Evolutionary conservation across 2,329 filamentous ascomycete species (phyloP), one percentile per base, ranked within the genome.

Genomic region (Exophiala viscosa): DNA sequence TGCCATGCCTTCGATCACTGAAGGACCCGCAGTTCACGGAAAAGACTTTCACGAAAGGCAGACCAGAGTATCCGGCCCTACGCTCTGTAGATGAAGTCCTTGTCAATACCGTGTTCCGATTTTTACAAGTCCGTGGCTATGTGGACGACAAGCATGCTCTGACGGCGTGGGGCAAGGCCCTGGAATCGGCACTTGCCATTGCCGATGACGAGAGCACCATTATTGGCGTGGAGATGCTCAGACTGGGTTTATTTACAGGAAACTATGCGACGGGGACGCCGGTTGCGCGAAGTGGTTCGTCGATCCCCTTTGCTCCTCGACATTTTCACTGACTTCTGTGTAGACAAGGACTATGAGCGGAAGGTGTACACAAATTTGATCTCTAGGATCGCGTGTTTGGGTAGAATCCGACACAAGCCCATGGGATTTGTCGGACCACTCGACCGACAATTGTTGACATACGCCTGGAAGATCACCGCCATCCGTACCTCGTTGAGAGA

Each of bases 381-480:
- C 63, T 93, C 90, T 61, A 86, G 93, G 35, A 86, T 91, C 56
- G 88, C 91, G 11, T 90, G 88, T 48, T 76, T 97, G 52, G 81
- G 90, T 46, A 89, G 87, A 65, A 77, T 97, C 57, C 83, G 85
- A 31, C 93, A 99, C 68, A 82, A 88, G 62, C 79, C 81, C 3
- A 91, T 92, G 62, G 93, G 93, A 28, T 99, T 96, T 70, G 96
- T 92, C 1, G 93, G 93, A 0, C 92, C 93, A 1, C 79, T 99
- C 1, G 96, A 90, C 76, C 86, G 93, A 69, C 90, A 92, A 61
- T 78, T 96, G 47, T 78, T 99, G 38, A 85, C 84, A 20, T 99
- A 91, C 75, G 87, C 90, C 55, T 91, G 90, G 1, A 78, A 97
- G 52, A 84, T 90, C 36, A 86, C 86, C 2, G 83, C 88, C 36